Evolutionary conservation across 179 eudicot genomes (phyloP).

Genomic region (Drosera spatulata): DNA sequence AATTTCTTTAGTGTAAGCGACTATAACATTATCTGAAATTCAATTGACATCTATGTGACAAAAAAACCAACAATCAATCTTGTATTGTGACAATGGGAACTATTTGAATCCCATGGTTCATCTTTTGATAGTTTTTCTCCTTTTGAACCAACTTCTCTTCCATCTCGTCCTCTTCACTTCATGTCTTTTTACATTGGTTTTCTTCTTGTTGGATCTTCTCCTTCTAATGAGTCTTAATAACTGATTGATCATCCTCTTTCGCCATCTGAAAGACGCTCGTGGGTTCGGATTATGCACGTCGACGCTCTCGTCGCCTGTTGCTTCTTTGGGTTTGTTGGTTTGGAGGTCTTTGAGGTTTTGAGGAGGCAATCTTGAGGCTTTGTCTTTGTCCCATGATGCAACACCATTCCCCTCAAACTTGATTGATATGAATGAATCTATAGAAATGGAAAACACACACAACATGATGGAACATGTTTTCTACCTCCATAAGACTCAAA

Average conservation of each 20-base stretch:
- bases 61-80: no score
- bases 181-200: not conserved
- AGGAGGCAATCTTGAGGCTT: slow-evolving; percentile 28
- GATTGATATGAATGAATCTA: slow-evolving; percentile 75
- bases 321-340: slow-evolving; percentile 14
- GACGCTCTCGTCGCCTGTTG: slow-evolving; percentile 11
- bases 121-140: no score
- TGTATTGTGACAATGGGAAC: no score
- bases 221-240: slow-evolving; percentile 45
- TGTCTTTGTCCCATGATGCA: slow-evolving; percentile 62
- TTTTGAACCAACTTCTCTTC: no score
- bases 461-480: no score
- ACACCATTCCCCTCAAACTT: slow-evolving; percentile 65
- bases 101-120: no score
- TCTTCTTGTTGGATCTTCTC: slow-evolving; percentile 26
- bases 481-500: no score
- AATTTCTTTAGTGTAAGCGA: no score
- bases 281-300: slow-evolving; percentile 32
- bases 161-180: no score
- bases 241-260: slow-evolving; percentile 39
- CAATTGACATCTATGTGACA: no score
- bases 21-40: no score
- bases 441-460: no score
- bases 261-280: slow-evolving; percentile 35
- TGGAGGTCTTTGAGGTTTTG: not conserved